phyloP scores from a whole-genome alignment of 805 yeast genomes.

The Starmerella apis region DNA sequence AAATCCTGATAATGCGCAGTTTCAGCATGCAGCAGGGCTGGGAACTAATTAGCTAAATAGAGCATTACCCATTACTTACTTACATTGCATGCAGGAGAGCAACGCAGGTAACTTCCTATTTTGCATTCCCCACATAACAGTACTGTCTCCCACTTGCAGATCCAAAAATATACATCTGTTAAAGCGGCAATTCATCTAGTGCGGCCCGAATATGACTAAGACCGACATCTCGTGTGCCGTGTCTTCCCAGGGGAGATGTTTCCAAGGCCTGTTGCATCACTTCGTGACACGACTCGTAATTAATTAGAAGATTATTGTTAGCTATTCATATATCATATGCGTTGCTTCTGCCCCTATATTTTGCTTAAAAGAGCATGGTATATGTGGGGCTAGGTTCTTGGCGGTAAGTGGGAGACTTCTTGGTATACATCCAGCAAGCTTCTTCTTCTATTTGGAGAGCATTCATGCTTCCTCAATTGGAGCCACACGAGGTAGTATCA shows the following conservation, averaged over 20 bases:
- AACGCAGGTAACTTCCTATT: background rate
- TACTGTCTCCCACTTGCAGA: background rate
- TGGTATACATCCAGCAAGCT: background rate
- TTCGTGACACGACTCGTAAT: no score
- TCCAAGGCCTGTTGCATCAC: no score
- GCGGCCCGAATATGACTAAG: background rate
- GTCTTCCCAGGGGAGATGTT: no score
- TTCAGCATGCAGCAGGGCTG: background rate
- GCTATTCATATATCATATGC: no score
- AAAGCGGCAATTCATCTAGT: background rate
- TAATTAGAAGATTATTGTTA: no score
- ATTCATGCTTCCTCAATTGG: slow-evolving; percentile 2
- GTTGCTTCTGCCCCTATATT: background rate
- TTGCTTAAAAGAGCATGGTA: background rate
- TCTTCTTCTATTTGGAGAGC: no score
- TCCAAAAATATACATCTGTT: background rate
- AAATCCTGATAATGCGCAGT: background rate
- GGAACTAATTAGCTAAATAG: background rate
- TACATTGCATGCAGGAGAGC: background rate
- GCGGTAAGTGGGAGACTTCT: background rate
- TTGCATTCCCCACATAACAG: background rate
- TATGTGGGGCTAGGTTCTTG: background rate
- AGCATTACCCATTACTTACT: background rate
- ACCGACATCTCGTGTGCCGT: background rate
- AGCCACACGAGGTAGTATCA: slow-evolving; percentile 10